Evolutionary conservation across 23 red algal species (phyloP).

Genomic region (Gracilariopsis chorda): DNA sequence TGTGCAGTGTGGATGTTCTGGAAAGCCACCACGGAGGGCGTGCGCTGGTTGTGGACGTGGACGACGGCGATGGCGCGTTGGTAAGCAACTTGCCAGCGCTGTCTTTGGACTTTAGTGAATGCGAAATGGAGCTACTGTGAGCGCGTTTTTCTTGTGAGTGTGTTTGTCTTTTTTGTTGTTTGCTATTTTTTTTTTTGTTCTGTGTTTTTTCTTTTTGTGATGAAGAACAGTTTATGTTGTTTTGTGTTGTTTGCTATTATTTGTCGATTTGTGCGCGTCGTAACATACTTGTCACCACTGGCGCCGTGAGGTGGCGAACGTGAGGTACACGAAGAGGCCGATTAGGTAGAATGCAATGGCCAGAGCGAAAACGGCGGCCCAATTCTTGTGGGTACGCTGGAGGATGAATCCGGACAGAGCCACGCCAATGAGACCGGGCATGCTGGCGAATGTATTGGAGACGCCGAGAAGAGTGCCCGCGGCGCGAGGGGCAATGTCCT

Average conservation of each 20-base stretch:
- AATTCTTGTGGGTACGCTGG: constrained; percentile 4
- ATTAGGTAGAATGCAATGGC: constrained; percentile 23
- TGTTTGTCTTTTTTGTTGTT: too few species aligned
- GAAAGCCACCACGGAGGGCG: background rate
- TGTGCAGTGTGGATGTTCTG: background rate
- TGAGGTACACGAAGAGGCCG: constrained; percentile 18
- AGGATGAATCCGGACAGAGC: constrained; percentile 3
- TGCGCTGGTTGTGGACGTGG: background rate
- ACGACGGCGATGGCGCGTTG: background rate
- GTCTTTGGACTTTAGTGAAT: background rate
- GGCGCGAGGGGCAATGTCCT: constrained; percentile 12
- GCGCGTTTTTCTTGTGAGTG: too few species aligned
- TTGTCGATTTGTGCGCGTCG: too few species aligned
- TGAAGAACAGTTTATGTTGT: too few species aligned
- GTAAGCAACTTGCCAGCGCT: background rate
- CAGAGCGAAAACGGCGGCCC: constrained; percentile 27
- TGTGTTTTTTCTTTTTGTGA: too few species aligned
- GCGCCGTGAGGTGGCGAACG: constrained; percentile 11
- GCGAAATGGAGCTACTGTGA: background rate
- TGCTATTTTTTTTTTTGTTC: too few species aligned
- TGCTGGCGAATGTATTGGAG: constrained; percentile 22
- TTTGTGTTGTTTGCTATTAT: too few species aligned
- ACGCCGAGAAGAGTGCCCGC: constrained; percentile 40
- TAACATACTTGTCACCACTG: constrained; percentile 2
- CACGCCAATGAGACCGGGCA: constrained; percentile 50